These are phyloP conservation scores for Takashimella koratensis DNA, from an alignment of 1,284 basidiomycete genomes.

Conservation along the genomic window DNA sequence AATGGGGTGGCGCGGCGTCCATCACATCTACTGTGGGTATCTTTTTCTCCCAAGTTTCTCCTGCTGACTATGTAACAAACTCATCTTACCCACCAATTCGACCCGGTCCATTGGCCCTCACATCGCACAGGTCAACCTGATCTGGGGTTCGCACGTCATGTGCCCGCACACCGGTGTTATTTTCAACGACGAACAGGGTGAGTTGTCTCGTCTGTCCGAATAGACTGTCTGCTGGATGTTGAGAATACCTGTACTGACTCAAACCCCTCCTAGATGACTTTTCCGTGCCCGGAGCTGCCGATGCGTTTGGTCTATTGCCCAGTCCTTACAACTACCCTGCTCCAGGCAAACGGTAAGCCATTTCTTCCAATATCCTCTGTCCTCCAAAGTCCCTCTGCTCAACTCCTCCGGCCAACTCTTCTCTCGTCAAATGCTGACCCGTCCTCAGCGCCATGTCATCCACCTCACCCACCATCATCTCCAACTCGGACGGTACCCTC, in stretches of 20 bases:
- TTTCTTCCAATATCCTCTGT: background rate
- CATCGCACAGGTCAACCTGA: slow-evolving; percentile 61
- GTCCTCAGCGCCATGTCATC: slow-evolving; percentile 66
- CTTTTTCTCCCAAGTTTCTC: background rate
- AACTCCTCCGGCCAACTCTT: background rate
- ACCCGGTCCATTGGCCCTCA: too few species aligned
- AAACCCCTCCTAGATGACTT: slow-evolving; percentile 83
- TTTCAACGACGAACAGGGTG: slow-evolving; percentile 70
- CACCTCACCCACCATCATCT: slow-evolving; percentile 73
- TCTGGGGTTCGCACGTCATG: slow-evolving; percentile 79
- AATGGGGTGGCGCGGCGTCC: slow-evolving; percentile 76
- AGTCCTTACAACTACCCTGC: slow-evolving; percentile 87
- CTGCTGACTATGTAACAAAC: background rate
- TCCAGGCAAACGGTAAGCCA: slow-evolving; percentile 63
- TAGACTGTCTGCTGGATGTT: too few species aligned
- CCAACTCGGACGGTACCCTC: slow-evolving; percentile 66
- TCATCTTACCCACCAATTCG: background rate
- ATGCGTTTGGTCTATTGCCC: slow-evolving; percentile 77
- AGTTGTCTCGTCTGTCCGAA: slow-evolving; percentile 3
- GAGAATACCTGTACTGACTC: too few species aligned
- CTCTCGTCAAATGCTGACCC: background rate
- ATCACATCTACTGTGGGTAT: slow-evolving; percentile 67
- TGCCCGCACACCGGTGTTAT: slow-evolving; percentile 81
- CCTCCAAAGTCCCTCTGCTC: background rate
- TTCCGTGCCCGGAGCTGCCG: slow-evolving; percentile 71